These are phyloP conservation scores for Cutaneotrichosporon sp. DNA, from an alignment of 1,284 basidiomycete species.

Conservation along the genomic window DNA sequence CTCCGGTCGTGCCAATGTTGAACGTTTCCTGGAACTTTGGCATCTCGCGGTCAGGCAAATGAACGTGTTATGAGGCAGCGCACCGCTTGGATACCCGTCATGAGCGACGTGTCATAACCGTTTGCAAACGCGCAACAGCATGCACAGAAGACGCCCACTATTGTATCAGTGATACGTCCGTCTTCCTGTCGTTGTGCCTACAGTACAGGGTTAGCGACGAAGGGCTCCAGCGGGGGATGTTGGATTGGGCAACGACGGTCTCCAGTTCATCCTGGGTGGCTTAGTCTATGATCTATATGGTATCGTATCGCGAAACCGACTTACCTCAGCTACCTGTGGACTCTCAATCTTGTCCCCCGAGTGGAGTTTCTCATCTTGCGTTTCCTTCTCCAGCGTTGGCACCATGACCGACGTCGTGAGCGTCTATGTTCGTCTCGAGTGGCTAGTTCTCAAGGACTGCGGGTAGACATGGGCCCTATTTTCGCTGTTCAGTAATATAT, in stretches of 20 bases:
- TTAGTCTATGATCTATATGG: too few relatives aligned
- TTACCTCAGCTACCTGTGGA: too few relatives aligned
- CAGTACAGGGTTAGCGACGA: slow-evolving; percentile 24
- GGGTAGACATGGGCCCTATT: too few relatives aligned
- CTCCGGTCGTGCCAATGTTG: slow-evolving; percentile 19
- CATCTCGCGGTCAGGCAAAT: slow-evolving; percentile 20
- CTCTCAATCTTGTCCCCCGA: too few relatives aligned
- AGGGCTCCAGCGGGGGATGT: slow-evolving; percentile 24
- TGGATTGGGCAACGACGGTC: slow-evolving; percentile 16
- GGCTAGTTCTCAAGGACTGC: too few relatives aligned
- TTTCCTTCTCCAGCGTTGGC: too few relatives aligned
- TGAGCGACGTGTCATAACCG: slow-evolving; percentile 28
- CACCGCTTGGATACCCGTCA: slow-evolving; percentile 11
- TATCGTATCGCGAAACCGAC: too few relatives aligned
- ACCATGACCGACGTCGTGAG: too few relatives aligned
- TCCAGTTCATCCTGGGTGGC: slow-evolving; percentile 18
- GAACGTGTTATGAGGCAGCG: not conserved
- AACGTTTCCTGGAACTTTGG: slow-evolving; percentile 27
- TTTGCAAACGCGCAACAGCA: slow-evolving; percentile 36
- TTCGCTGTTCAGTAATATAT: too few relatives aligned
- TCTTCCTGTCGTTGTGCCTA: slow-evolving; percentile 9
- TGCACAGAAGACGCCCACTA: slow-evolving; percentile 28
- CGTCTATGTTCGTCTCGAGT: too few relatives aligned
- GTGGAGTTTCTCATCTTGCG: too few relatives aligned
- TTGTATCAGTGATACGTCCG: not conserved